phyloP scores from a whole-genome alignment of 2,329 filamentous ascomycete species.

The Pestalotiopsis sp. region DNA sequence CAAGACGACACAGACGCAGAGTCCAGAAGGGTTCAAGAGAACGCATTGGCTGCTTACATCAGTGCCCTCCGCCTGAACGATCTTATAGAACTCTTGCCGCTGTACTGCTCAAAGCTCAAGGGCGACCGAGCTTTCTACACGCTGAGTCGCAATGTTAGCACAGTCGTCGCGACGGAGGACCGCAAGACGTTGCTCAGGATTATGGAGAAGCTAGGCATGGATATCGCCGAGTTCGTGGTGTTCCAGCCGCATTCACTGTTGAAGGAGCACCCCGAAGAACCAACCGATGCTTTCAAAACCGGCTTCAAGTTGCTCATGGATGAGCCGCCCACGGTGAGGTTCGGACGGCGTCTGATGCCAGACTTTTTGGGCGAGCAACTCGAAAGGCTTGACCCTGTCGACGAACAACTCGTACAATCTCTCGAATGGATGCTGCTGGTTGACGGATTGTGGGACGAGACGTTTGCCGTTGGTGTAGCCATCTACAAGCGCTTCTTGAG shows the following conservation, averaged over 20 bases:
- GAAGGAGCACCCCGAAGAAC: constrained; percentile 44
- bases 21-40: constrained; percentile 62
- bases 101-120: constrained; percentile 83
- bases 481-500: constrained; percentile 85
- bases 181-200: constrained; percentile 72
- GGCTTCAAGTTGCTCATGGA: constrained; percentile 55
- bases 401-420: constrained; percentile 73
- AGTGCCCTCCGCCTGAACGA: constrained; percentile 73
- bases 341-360: constrained; percentile 66
- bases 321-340: constrained; percentile 53
- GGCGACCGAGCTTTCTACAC: constrained; percentile 67
- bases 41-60: constrained; percentile 80
- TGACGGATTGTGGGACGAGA: constrained; percentile 70
- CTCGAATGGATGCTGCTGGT: constrained; percentile 85
- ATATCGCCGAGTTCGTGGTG: constrained; percentile 73
- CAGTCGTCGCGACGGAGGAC: constrained; percentile 66
- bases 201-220: constrained; percentile 74
- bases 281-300: constrained; percentile 41
- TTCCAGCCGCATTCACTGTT: constrained; percentile 62
- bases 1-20: constrained; percentile 41
- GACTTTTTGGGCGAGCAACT: constrained; percentile 71
- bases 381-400: constrained; percentile 57
- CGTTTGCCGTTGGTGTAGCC: constrained; percentile 68
- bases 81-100: constrained; percentile 77
- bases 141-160: constrained; percentile 76